phyloP scores from a whole-genome alignment of 2,329 filamentous ascomycete genomes.

The Nemania sp. region DNA sequence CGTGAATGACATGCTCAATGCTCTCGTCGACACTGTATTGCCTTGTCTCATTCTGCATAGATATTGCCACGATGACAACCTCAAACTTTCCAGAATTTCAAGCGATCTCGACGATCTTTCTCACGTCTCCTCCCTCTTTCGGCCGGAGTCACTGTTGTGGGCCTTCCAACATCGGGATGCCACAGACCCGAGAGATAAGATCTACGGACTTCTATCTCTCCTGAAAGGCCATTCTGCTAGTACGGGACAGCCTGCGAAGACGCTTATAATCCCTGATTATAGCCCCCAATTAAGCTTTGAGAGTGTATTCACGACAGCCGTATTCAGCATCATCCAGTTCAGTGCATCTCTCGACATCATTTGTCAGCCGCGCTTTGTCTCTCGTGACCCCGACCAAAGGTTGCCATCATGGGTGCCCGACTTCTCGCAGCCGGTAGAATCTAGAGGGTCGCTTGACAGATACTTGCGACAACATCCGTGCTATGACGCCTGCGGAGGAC shows the following conservation, averaged over 20 bases:
- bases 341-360: slow-evolving; percentile 20
- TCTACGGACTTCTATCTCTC: slow-evolving; percentile 17
- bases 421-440: slow-evolving; percentile 8
- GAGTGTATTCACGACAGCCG: slow-evolving; percentile 11
- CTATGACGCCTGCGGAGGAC: slow-evolving; percentile 8
- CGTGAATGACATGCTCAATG: slow-evolving; percentile 16
- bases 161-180: slow-evolving; percentile 20
- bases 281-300: slow-evolving; percentile 4
- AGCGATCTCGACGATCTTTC: background rate
- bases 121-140: slow-evolving; percentile 11
- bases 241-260: slow-evolving; percentile 1
- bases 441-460: slow-evolving; percentile 10
- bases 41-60: slow-evolving; percentile 16
- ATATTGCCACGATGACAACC: slow-evolving; percentile 8
- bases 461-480: slow-evolving; percentile 10
- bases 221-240: slow-evolving; percentile 3
- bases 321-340: slow-evolving; percentile 10
- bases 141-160: slow-evolving; percentile 18
- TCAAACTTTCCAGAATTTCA: background rate
- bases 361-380: slow-evolving; percentile 5
- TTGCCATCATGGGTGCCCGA: slow-evolving; percentile 21
- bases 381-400: background rate
- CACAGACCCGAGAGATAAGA: slow-evolving; percentile 15
- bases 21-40: slow-evolving; percentile 12
- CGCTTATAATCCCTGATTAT: slow-evolving; percentile 14